phyloP scores from a whole-genome alignment of 768 basidiomycete species.

The Kwoniella newhampshirensis region DNA sequence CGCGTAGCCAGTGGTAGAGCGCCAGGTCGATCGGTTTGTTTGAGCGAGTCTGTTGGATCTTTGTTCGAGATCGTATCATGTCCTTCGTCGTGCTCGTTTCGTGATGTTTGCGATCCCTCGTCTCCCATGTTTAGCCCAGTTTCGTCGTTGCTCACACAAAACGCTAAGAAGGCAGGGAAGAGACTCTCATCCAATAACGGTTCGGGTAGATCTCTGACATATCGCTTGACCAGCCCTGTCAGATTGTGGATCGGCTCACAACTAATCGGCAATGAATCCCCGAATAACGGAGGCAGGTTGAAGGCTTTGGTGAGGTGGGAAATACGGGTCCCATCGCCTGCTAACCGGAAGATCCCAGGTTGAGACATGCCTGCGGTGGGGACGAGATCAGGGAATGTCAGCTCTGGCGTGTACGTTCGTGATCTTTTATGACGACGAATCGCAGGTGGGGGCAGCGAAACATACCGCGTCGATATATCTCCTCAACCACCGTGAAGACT shows the following conservation, averaged over 20 bases:
- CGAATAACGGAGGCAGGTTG: constrained; percentile 44
- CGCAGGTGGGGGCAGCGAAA: too few species aligned
- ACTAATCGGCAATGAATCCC: constrained; percentile 29
- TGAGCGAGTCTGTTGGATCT: neutral
- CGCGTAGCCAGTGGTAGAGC: constrained; percentile 26
- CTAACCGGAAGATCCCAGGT: constrained; percentile 47
- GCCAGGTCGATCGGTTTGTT: too few species aligned
- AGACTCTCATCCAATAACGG: constrained; percentile 58
- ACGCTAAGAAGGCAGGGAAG: constrained; percentile 57
- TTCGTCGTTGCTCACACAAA: constrained; percentile 44
- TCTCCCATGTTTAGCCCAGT: neutral
- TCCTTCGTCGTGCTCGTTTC: neutral
- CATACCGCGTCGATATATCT: constrained; percentile 47
- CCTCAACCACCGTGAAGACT: constrained; percentile 44
- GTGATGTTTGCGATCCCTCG: neutral
- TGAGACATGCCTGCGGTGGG: constrained; percentile 34
- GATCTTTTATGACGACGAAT: too few species aligned
- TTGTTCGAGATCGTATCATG: too few species aligned
- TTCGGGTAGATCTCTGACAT: constrained; percentile 58
- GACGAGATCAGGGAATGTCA: neutral
- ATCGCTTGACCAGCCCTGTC: constrained; percentile 56
- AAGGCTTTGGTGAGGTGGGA: constrained; percentile 36
- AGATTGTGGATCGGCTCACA: constrained; percentile 42
- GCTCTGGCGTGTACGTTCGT: too few species aligned
- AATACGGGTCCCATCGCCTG: constrained; percentile 41